Evolutionary conservation across 2,329 filamentous ascomycete genomes (phyloP), one percentile per base, ranked within the genome.

Genomic region (Chaetomiaceae sp.): DNA sequence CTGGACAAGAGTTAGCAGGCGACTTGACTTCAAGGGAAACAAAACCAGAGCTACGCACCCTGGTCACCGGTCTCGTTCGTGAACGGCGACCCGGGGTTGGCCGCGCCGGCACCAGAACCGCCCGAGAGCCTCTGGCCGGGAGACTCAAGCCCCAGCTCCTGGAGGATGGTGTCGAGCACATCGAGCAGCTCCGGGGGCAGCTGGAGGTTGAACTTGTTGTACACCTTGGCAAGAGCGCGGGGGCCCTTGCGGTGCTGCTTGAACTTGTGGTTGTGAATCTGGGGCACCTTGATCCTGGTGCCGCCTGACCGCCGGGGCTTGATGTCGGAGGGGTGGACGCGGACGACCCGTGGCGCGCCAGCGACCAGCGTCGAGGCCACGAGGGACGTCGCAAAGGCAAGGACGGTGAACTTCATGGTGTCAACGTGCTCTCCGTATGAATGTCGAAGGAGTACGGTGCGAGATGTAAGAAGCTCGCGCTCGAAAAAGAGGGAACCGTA

Each of bases 261-360:
- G 53, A 63, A 70, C 29, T 60, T 58, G 44, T 60, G 56, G 45
- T 71, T 70, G 24, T 62, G 60, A 3, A 69, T 59, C 56, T 71
- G 68, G 2, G 58, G 50, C 38, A 71, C 56, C 45, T 62, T 62
- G 50, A 71, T 67, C n/a, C 61, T 63, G 49, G 61, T 58, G 9
- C 68, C 68, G n/a, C 65, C 68, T 9, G 67, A 53, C 1, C 60
- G 64, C n/a, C 63, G 57, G 14, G 68, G 59, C 38, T 63, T 55
- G 46, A 65, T 59, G 38, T 58, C 53, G 27, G 58, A 45, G 24
- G 55, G 57, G 10, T 54, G 53, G 15, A 61, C 56, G 18, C 56
- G 56, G 22, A 60, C 51, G 43, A 59, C 58, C 14, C 55, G 57
- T n/a, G 56, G 56, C 12, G 62, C 61, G 24, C 59, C 62, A 29